These are phyloP conservation scores for Tremella yokohamensis DNA, from an alignment of 768 basidiomycete genomes.

Conservation along the genomic window DNA sequence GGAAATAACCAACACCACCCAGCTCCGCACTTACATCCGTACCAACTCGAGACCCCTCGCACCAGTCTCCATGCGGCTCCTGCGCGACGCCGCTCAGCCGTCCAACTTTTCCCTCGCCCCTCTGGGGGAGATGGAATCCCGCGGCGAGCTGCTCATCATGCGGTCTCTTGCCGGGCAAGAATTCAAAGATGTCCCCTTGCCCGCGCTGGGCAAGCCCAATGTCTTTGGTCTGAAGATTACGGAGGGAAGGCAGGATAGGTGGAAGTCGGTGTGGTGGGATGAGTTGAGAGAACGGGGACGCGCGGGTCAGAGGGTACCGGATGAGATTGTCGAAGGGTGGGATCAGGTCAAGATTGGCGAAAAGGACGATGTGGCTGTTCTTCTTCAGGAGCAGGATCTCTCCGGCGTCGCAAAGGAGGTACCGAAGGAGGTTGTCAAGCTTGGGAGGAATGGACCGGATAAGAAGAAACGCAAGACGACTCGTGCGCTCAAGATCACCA, in stretches of 20 bases:
- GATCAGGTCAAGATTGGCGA: constrained; percentile 21
- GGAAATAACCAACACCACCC: constrained; percentile 19
- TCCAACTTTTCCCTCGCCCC: constrained; percentile 5
- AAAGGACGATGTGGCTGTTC: constrained; percentile 23
- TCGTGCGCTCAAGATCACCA: constrained; percentile 25
- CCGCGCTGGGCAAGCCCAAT: constrained; percentile 32
- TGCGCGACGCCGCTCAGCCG: constrained; percentile 15
- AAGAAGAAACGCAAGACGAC: constrained; percentile 25
- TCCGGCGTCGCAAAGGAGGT: neutral
- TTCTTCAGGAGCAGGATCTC: constrained; percentile 11
- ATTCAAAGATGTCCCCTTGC: constrained; percentile 30
- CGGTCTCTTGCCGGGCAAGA: constrained; percentile 23
- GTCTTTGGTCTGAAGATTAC: constrained; percentile 27
- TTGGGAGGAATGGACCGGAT: neutral
- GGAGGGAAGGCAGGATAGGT: constrained; percentile 21
- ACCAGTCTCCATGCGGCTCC: constrained; percentile 8
- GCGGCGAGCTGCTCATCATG: constrained; percentile 35
- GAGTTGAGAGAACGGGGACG: constrained; percentile 34
- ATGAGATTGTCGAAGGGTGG: constrained; percentile 22
- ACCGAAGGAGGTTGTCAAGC: neutral
- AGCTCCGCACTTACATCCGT: constrained; percentile 32
- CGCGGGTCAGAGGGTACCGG: constrained; percentile 35
- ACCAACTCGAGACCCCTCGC: constrained; percentile 17
- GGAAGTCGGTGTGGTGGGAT: constrained; percentile 42
- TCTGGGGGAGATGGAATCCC: neutral